Evolutionary conservation across 1,139 yeast genomes (phyloP).

Genomic region (Starmera stellimalicola): DNA sequence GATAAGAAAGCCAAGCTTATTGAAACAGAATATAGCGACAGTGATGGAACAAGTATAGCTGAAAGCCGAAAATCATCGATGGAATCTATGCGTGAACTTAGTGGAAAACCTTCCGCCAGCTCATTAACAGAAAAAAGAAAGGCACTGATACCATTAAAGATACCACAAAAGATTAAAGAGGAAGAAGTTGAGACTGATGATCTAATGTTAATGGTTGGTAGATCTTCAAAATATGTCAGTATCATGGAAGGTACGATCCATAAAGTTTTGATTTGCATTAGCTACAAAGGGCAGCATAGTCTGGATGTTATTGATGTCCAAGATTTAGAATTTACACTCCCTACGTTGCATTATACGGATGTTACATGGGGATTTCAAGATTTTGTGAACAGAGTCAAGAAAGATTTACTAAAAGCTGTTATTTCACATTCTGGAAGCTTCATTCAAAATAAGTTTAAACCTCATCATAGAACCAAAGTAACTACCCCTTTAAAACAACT

Average conservation of each 20-base stretch:
- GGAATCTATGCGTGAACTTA: slow-evolving; percentile 1
- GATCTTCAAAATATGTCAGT: slow-evolving; percentile 61
- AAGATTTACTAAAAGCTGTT: slow-evolving; percentile 59
- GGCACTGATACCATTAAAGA: neutral
- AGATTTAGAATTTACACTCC: slow-evolving; percentile 54
- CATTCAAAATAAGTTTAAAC: slow-evolving; percentile 64
- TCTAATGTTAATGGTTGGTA: slow-evolving; percentile 45
- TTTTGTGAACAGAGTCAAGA: slow-evolving; percentile 50
- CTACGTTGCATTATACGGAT: slow-evolving; percentile 52
- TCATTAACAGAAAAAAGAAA: slow-evolving; percentile 1
- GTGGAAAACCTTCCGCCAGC: neutral
- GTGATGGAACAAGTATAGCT: slow-evolving; percentile 5
- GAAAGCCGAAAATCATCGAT: slow-evolving; percentile 10
- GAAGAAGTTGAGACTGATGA: slow-evolving; percentile 28
- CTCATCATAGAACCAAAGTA: slow-evolving; percentile 27
- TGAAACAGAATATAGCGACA: neutral
- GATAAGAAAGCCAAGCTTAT: neutral
- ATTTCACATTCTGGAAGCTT: slow-evolving; percentile 72
- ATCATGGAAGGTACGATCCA: slow-evolving; percentile 51
- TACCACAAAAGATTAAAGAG: slow-evolving; percentile 3
- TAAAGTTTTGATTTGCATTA: slow-evolving; percentile 46
- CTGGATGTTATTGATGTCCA: slow-evolving; percentile 64
- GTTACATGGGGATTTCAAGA: slow-evolving; percentile 79
- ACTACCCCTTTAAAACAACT: slow-evolving; percentile 37
- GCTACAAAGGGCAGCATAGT: slow-evolving; percentile 63